phyloP scores from a whole-genome alignment of 371 early-diverging fungal genomes.

The Mortierella sp. region DNA sequence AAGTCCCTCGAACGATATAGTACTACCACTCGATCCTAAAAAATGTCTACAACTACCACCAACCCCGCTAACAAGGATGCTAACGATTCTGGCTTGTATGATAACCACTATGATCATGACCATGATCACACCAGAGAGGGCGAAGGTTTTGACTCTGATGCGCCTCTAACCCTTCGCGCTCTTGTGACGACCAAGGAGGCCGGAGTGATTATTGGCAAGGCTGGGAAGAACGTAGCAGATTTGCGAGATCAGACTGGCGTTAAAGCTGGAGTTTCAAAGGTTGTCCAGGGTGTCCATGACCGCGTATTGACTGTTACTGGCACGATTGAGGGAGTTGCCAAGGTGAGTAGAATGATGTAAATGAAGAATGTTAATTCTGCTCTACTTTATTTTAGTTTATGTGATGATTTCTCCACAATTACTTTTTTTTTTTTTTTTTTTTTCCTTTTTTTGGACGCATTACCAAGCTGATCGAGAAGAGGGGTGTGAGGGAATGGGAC shows the following conservation, averaged over 20 bases:
- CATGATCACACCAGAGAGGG: slow-evolving; percentile 15
- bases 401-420: neutral
- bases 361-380: neutral
- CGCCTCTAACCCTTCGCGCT: slow-evolving; percentile 83
- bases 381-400: neutral
- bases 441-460: too few relatives aligned
- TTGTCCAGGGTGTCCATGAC: slow-evolving; percentile 85
- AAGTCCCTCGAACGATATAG: neutral
- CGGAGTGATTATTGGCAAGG: slow-evolving; percentile 93
- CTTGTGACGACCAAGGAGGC: slow-evolving; percentile 93
- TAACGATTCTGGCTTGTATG: slow-evolving; percentile 16
- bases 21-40: neutral
- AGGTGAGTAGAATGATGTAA: slow-evolving; percentile 55
- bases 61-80: slow-evolving; percentile 16
- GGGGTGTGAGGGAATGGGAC: too few relatives aligned
- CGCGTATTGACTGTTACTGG: slow-evolving; percentile 90
- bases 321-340: slow-evolving; percentile 78
- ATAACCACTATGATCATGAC: slow-evolving; percentile 31
- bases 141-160: slow-evolving; percentile 33
- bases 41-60: slow-evolving; percentile 8
- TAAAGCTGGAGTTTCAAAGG: slow-evolving; percentile 89
- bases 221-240: slow-evolving; percentile 88
- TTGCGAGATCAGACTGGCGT: slow-evolving; percentile 86
- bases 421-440: too few relatives aligned
- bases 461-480: too few relatives aligned